phyloP scores from a whole-genome alignment of 768 basidiomycete species.

The Pleurotus eryngii region DNA sequence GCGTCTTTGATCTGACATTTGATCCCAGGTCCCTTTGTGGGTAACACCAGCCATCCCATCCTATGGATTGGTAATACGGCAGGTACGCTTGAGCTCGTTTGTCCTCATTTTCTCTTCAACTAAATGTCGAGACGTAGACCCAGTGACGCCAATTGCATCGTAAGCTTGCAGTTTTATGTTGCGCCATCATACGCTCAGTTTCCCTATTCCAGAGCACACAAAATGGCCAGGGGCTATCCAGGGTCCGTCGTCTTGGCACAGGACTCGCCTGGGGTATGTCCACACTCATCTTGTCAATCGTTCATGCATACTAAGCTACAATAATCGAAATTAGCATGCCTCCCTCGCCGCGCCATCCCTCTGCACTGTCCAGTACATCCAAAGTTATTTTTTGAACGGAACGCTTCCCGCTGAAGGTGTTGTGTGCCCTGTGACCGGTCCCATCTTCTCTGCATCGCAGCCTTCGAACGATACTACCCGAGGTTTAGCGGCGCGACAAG shows the following conservation, averaged over 20 bases:
- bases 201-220: constrained; percentile 31
- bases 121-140: constrained; percentile 5
- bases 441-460: constrained; percentile 16
- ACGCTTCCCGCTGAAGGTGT: constrained; percentile 36
- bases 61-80: constrained; percentile 39
- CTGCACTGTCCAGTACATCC: constrained; percentile 26
- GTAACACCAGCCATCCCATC: constrained; percentile 36
- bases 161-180: not conserved
- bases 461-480: too few relatives aligned
- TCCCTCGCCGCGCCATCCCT: constrained; percentile 17
- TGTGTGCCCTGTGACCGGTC: constrained; percentile 30
- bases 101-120: too few relatives aligned
- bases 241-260: constrained; percentile 40
- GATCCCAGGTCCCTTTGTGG: constrained; percentile 28
- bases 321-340: constrained; percentile 11
- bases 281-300: not conserved
- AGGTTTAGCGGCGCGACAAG: too few relatives aligned
- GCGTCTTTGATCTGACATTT: too few relatives aligned
- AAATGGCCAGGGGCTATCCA: constrained; percentile 32
- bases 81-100: constrained; percentile 12
- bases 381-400: constrained; percentile 37
- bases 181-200: not conserved
- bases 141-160: constrained; percentile 15
- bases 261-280: constrained; percentile 35
- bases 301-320: not conserved